A percentile compares a stretch with the other conserved stretches of the same genome.
Conservation (phyloP, 768 basidiomycete species). For the Lactifluus hygrophoroides region DNA sequence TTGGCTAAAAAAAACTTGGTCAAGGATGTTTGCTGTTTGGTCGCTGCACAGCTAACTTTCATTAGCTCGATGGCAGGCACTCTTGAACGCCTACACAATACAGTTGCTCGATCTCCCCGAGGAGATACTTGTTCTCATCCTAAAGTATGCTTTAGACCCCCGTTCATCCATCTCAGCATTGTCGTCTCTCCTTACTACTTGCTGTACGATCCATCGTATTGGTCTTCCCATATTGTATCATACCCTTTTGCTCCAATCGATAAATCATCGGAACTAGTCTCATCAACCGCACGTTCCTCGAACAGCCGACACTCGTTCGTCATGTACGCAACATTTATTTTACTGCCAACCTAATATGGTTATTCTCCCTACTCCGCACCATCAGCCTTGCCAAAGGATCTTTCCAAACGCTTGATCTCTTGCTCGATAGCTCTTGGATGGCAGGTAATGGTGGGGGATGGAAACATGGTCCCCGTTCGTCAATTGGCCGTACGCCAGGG, state of each 20-base stretch:
- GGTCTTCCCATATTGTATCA: conserved; percentile 11
- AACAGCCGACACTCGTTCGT: background rate
- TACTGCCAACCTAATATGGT: background rate
- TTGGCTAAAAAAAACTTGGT: no score
- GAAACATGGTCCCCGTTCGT: conserved; percentile 2
- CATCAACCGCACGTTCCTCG: background rate
- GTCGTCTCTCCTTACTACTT: background rate
- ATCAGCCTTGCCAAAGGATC: conserved; percentile 6
- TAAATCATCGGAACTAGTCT: background rate
- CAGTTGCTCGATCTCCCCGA: conserved; percentile 7
- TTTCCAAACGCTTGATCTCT: conserved; percentile 11
- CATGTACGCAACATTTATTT: conserved; percentile 10
- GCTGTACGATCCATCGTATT: conserved; percentile 9
- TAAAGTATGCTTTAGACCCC: background rate
- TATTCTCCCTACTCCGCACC: background rate
- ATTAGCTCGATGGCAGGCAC: background rate
- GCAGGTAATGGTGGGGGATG: background rate
- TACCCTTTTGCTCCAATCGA: background rate
- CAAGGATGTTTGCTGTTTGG: no score
- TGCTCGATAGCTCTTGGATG: background rate
- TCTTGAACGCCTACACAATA: background rate
- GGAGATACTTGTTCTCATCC: conserved; percentile 2
- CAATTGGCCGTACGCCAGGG: conserved; percentile 2
- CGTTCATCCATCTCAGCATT: background rate
- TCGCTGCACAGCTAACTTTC: no score